Evolutionary conservation across 1,284 basidiomycete species (phyloP), one percentile per base, ranked within the genome.

Genomic region (Cutaneotrichosporon arboriforme): DNA sequence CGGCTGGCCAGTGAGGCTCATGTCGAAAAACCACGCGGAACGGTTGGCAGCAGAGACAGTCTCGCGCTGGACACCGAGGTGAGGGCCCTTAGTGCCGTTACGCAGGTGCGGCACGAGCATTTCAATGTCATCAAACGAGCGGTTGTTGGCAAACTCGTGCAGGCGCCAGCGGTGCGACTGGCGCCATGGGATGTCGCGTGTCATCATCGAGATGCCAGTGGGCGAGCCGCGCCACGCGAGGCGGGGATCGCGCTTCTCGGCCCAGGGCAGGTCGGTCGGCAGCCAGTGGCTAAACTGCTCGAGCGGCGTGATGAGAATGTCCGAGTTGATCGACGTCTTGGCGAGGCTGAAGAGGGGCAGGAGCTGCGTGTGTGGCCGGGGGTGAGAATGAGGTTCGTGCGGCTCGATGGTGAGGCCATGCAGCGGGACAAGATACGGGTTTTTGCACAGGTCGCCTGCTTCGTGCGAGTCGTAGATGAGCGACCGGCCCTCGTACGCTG

Each of bases 301-400:
- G 4, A 79, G 68, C 2, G 78, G 78, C 12, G 77, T 76, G 47
- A 74, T 68, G 7, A 78, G 68, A 45, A 79, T 77, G 51, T 79
- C 78, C n/a, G 75, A 73, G 58, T 76, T 76, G 59, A 74, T 64
- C 0, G 67, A 65, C 0, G 74, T 76, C 49, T 75, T 75, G 12
- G 73, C 71, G 3, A 73, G 58, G 54, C 69, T 70, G 63, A 76
- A 75, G 3, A 76, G 52, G 1, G 74, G 74, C 2, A 75, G 50
- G 1, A 74, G 63, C 38, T 68, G 63, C 1, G 70, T 71, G 45
- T 74, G 72, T 13, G 72, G 73, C 35, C 63, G 51, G 18, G 73
- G 74, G 51, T 73, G 65, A 1, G 73, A 73, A 12, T 65, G 54
- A 2, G 60, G 55, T 0, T 60, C 63, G 46, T 73, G 73, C n/a